Evolutionary conservation across 805 yeast species (phyloP).

Genomic region (Cyberlindnera veronae): DNA sequence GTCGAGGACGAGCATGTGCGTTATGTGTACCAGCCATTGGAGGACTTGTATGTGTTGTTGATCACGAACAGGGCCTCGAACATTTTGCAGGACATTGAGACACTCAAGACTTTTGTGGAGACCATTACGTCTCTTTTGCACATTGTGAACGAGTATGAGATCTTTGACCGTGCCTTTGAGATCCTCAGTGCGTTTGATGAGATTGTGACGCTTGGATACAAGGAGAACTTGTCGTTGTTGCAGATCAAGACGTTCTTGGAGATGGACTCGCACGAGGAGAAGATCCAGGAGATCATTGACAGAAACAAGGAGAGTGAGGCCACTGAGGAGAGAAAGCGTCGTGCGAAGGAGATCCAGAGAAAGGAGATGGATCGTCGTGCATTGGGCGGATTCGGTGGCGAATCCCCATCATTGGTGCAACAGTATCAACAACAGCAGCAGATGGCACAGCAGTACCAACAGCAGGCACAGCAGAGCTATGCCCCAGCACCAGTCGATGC

Average conservation of each 20-base stretch:
- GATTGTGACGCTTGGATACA: constrained; percentile 82
- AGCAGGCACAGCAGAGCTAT: constrained; percentile 18
- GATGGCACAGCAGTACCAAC: constrained; percentile 14
- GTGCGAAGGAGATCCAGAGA: constrained; percentile 86
- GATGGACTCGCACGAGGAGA: constrained; percentile 98
- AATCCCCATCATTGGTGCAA: background rate
- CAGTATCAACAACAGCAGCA: constrained; percentile 9
- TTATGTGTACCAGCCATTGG: constrained; percentile 94
- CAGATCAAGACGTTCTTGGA: constrained; percentile 89
- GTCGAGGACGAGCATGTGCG: constrained; percentile 91
- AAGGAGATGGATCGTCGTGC: constrained; percentile 62
- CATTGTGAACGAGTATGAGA: constrained; percentile 74
- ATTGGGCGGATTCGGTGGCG: constrained; percentile 12
- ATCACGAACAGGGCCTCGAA: constrained; percentile 90
- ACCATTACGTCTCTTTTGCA: constrained; percentile 73
- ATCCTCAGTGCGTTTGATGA: constrained; percentile 92
- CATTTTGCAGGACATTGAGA: constrained; percentile 90
- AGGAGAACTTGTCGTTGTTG: constrained; percentile 75
- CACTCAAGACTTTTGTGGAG: constrained; percentile 80
- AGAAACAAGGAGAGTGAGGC: constrained; percentile 97
- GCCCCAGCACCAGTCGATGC: constrained; percentile 25
- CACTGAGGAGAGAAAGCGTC: constrained; percentile 91
- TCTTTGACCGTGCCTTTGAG: constrained; percentile 82
- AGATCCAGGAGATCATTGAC: constrained; percentile 96
- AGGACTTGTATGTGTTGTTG: constrained; percentile 85